Evolutionary conservation across 225 moss, liverwort and hornwort species (phyloP), one percentile per base, ranked within the genome.

Genomic region (Sphagnum contortum): DNA sequence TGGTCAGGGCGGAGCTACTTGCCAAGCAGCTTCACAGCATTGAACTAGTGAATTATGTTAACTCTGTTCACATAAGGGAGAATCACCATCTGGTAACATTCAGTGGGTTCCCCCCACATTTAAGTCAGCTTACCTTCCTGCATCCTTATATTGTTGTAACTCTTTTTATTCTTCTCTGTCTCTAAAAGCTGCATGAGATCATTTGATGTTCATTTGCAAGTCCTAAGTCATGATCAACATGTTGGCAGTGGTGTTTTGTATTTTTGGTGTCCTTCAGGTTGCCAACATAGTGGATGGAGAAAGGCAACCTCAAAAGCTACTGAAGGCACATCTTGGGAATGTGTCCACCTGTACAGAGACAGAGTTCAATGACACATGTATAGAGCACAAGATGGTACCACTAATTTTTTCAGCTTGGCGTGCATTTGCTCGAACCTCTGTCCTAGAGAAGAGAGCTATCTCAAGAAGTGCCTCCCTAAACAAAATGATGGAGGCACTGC

Each of bases 371-470:
- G 60, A 51, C 3, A 67, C 69, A 60, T 48, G 73, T 69, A 77
- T 60, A 46, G 69, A 77, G 64, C 72, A 79, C 66, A 90, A 83
- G 76, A 55, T 94, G 12, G 68, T 87, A 50, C 77, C 82, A 5
- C 48, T 88, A 53, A 81, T 92, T 54, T 63, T 96, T 68, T 76
- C 77, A 50, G 92, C 95, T 9, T 96, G 92, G 95, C 81, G 95
- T 47, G 86, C 83, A 57, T 88, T 87, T 63, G 70, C 88, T 14
- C 79, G 75, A 65, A 80, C 87, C 49, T 83, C 84, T 44, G 69
- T 69, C 64, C 68, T 83, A 64, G 80, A 87, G 68, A 82, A 74
- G 61, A 79, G 61, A 66, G 81, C 87, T 62, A 57, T 64, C 48
- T 73, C 72, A 2, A 75, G 83, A 65, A 84, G 79, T 51, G 76